Evolutionary conservation across 129 eudicot genomes (phyloP), one percentile per base, ranked within the genome.

Genomic region (Helianthus annuus): DNA sequence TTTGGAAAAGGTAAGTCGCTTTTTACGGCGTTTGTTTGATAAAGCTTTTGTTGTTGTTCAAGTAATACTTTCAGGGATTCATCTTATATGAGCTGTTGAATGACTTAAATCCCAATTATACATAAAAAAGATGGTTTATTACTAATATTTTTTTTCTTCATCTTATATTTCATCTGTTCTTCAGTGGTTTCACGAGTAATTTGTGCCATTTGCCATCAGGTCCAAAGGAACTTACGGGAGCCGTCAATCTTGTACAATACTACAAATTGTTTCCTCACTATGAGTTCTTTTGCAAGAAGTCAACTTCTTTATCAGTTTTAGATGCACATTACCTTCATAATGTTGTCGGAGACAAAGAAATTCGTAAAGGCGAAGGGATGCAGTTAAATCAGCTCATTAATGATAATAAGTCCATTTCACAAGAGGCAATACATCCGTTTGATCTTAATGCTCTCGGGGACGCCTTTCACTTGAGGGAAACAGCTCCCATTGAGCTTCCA

Each of bases 291-390:
- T 89, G 96, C 95, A 93, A 90, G 79, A 93, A 79, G 82, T 46
- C 98, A 36, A 87, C 87, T 82, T 97, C 98, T 10, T 68, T 74
- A 68, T 83, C 96, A 27, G 77, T 93, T 72, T 76, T 95, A 32
- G 98, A 93, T 64, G 80, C 98, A 19, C 98, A 93, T 84, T 90
- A 93, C 81, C 90, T 93, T 74, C 92, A 87, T 80, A 89, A 87
- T 84, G 96, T 88, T 70, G 98, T 87, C 69, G 98, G 97, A 48
- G 98, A 89, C 74, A 82, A 90, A 32, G 97, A 87, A 79, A 85
- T 93, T 12, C 80, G 97, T 61, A 93, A 93, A 76, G 97, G 98
- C 7, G 97, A 90, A 71, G 96, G 96, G 48, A 93, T 93, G 98
- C 91, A 93, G 71, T 82, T 93, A 81, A 90, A 76, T 78, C 92